These are phyloP conservation scores for Xylaria arbuscula DNA, from an alignment of 2,329 filamentous ascomycete genomes.

Conservation along the genomic window DNA sequence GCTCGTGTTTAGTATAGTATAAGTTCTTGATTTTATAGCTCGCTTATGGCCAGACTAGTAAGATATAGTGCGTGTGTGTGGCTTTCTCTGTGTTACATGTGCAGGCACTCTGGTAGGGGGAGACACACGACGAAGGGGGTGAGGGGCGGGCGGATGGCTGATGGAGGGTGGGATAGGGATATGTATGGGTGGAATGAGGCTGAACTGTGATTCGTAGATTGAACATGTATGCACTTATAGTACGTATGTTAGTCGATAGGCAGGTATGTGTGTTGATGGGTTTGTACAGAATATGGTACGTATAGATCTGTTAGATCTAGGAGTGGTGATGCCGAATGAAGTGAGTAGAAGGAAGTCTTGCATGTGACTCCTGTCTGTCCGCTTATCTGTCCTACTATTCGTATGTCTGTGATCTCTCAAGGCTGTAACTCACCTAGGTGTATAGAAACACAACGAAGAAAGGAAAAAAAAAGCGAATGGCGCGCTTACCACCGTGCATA, in stretches of 20 bases:
- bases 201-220: slow-evolving; percentile 17
- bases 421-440: slow-evolving; percentile 32
- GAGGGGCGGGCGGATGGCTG: slow-evolving; percentile 4
- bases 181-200: slow-evolving; percentile 4
- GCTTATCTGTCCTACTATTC: not conserved
- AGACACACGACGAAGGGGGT: slow-evolving; percentile 6
- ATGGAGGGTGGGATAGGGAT: not conserved
- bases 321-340: not conserved
- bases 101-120: not conserved
- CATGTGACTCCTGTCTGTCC: not conserved
- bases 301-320: not conserved
- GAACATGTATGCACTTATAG: not conserved
- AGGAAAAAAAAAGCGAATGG: not conserved
- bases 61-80: too few species aligned
- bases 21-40: not conserved
- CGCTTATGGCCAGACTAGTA: not conserved
- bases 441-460: not conserved
- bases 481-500: slow-evolving; percentile 19
- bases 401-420: not conserved
- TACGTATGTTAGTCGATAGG: not conserved
- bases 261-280: not conserved
- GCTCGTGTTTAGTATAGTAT: too few species aligned
- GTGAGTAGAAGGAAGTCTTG: slow-evolving; percentile 3
- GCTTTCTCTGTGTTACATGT: slow-evolving; percentile 8
- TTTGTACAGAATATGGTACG: not conserved